phyloP scores from a whole-genome alignment of 495 filamentous ascomycete species.

The Trichoderma asperelloides region DNA sequence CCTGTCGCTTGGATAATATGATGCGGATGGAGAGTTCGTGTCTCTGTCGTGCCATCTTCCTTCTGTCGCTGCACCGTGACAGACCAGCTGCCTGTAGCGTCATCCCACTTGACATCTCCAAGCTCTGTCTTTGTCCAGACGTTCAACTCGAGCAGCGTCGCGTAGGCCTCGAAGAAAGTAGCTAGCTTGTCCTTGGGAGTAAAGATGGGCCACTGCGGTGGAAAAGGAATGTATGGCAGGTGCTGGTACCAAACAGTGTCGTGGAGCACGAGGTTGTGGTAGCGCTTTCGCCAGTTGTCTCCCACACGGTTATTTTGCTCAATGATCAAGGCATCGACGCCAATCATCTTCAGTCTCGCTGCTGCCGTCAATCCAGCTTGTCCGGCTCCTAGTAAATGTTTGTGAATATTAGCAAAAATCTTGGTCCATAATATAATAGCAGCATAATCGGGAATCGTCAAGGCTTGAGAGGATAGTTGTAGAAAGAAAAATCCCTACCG shows the following conservation, averaged over 20 bases:
- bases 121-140: slow-evolving; percentile 58
- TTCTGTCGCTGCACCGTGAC: slow-evolving; percentile 43
- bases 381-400: slow-evolving; percentile 36
- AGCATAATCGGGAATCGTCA: neutral
- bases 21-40: slow-evolving; percentile 51
- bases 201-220: slow-evolving; percentile 57
- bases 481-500: slow-evolving; percentile 33
- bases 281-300: slow-evolving; percentile 71
- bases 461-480: neutral
- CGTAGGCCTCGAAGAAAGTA: slow-evolving; percentile 70
- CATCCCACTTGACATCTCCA: slow-evolving; percentile 43
- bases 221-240: slow-evolving; percentile 64
- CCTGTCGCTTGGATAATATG: slow-evolving; percentile 68
- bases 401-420: neutral
- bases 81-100: slow-evolving; percentile 48
- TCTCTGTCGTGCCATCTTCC: slow-evolving; percentile 40
- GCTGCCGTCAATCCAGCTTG: slow-evolving; percentile 52
- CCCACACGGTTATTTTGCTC: slow-evolving; percentile 59
- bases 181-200: slow-evolving; percentile 77
- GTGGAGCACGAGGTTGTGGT: slow-evolving; percentile 56
- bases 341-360: slow-evolving; percentile 68
- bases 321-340: slow-evolving; percentile 53
- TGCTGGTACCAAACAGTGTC: slow-evolving; percentile 74
- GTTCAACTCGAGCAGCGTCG: slow-evolving; percentile 64
- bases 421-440: neutral